Percentiles rank a stretch among this genome's conserved stretches.
phyloP scores from a whole-genome alignment of 2,329 filamentous ascomycete genomes.

The Lasiodiplodia citricola region DNA sequence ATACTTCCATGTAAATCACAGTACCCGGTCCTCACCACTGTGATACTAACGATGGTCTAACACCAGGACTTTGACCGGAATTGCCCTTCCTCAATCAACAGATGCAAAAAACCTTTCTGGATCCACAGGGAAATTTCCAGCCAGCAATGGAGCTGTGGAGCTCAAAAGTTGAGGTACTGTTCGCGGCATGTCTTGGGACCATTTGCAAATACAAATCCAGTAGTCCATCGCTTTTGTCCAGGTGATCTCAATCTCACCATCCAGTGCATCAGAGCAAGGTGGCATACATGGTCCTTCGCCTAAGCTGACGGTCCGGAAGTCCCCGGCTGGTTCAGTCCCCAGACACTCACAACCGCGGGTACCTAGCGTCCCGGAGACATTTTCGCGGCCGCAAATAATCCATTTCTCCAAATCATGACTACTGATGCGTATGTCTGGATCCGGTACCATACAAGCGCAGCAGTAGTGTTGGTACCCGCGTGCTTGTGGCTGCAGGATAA shows the following conservation, averaged over 20 bases:
- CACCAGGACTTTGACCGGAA: too few relatives aligned
- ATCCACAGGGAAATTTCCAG: background rate
- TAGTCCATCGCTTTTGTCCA: background rate
- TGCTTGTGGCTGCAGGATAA: background rate
- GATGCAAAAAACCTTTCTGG: background rate
- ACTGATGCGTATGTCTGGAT: background rate
- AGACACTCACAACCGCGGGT: background rate
- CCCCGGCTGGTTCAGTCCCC: background rate
- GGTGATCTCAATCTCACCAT: background rate
- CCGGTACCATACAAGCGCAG: background rate
- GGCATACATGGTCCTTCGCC: background rate
- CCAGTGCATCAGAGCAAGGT: background rate
- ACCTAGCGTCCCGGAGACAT: background rate
- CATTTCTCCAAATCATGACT: background rate
- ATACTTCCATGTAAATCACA: too few relatives aligned
- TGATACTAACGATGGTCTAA: too few relatives aligned
- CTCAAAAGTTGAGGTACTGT: background rate
- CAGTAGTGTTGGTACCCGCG: background rate
- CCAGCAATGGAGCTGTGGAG: background rate
- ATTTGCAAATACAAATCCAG: background rate
- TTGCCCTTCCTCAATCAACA: too few relatives aligned
- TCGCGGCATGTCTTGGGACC: background rate
- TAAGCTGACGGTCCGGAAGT: background rate
- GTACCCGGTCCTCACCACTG: too few relatives aligned
- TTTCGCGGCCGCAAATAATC: background rate